Conservation (phyloP, 2,329 filamentous ascomycete species). For the Hysterium pulicare region DNA sequence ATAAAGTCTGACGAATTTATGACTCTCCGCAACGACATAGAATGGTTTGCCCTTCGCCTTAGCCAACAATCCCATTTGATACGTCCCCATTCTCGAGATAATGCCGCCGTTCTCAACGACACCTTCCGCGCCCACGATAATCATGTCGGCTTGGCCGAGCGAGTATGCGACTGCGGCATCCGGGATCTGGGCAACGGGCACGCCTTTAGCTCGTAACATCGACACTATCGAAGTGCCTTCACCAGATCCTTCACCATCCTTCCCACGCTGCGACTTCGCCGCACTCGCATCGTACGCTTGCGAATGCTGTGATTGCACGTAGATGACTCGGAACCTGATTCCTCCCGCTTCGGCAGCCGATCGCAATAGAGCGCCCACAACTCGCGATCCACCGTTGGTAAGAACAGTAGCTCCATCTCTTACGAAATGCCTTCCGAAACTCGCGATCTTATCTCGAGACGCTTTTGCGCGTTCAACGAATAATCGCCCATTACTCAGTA, state of each 20-base stretch:
- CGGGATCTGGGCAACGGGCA: constrained; percentile 79
- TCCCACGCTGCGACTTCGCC: constrained; percentile 15
- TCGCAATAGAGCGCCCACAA: constrained; percentile 73
- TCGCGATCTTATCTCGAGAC: constrained; percentile 77
- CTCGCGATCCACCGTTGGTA: constrained; percentile 83
- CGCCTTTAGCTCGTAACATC: constrained; percentile 66
- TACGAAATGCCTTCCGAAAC: constrained; percentile 74
- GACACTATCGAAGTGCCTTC: constrained; percentile 71
- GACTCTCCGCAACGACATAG: constrained; percentile 89
- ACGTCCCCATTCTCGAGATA: constrained; percentile 80
- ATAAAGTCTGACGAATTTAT: constrained; percentile 91
- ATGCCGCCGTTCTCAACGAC: constrained; percentile 93
- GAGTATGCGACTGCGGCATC: constrained; percentile 75
- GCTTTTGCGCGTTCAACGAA: constrained; percentile 87
- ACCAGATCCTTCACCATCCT: constrained; percentile 29
- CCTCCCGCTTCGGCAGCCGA: constrained; percentile 66
- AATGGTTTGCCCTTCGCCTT: constrained; percentile 71
- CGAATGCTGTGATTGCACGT: constrained; percentile 45
- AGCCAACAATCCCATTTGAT: constrained; percentile 81
- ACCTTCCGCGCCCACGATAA: constrained; percentile 70
- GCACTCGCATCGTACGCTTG: constrained; percentile 13
- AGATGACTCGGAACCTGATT: constrained; percentile 79
- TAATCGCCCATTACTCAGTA: constrained; percentile 79
- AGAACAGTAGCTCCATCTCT: constrained; percentile 77
- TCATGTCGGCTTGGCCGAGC: constrained; percentile 68